Base-by-base conservation (phyloP, 2,329 filamentous ascomycete species). In the Clarireedia sp. region DNA sequence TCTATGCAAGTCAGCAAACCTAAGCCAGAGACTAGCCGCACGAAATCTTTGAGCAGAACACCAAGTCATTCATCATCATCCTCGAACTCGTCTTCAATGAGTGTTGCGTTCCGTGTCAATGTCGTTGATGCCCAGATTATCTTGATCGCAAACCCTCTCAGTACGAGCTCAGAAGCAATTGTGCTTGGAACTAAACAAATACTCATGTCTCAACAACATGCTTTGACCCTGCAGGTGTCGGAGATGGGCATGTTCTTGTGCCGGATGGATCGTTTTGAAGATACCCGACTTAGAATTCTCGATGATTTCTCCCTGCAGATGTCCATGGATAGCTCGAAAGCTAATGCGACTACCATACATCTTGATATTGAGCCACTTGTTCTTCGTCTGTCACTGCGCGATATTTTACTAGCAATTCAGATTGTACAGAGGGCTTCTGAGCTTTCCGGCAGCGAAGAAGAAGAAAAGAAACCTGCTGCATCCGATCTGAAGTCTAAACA, bases 211-310 rank as follows among this genome's bases (percentile, higher is more conserved):
- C 88, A 95, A 65, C 95, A 99, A 69, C 90, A 97, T 73, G 89
- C 92, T 8, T 80, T 95, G 63, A 96, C 94, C 0, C 80, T 99
- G 67, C 92, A 99, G 67, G 83, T 99, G 2, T 91, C 90, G 7
- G 86, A 97, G 67, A 82, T 97, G 52, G 94, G 94, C 63, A 99
- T 99, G 94, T 99, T 96, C 70, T 72, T 99, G 33, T 99, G 95
- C 68, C 87, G 94, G 12, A 99, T 99, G 94, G 95, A 99, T 70
- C 89, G 85, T 60, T 97, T 97, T 63, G 92, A 99, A 63, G 90
- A 88, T 3, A 91, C 86, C 41, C 83, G 90, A 38, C 78, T 99
- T 47, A 85, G 94, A 17, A 96, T 99, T 59, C 81, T 99, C 33
- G 95, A 99, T 67, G 91, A 99, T 70, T 99, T 99, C 69, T 96